phyloP scores from a whole-genome alignment of 169 alveolate genomes.

The Cryptosporidium muris region DNA sequence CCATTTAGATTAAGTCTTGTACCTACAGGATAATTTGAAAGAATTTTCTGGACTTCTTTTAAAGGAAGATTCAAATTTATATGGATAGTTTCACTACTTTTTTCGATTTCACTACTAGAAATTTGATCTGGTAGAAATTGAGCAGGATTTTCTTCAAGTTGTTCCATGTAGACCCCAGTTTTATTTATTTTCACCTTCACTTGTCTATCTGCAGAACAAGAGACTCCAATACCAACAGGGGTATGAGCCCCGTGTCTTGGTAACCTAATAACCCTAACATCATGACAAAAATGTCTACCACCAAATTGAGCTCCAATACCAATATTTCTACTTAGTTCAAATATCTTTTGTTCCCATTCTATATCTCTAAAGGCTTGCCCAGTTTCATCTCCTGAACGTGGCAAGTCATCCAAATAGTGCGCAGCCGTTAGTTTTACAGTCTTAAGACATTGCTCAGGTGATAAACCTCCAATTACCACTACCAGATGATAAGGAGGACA shows the following conservation, averaged over 20 bases:
- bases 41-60: no score
- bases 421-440: constrained; percentile 87
- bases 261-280: constrained; percentile 86
- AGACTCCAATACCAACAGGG: constrained; percentile 90
- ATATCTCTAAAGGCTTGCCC: constrained; percentile 87
- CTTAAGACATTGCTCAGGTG: constrained; percentile 88
- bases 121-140: no score
- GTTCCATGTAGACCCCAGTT: constrained; percentile 76
- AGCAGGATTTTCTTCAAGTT: no score
- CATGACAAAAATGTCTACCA: constrained; percentile 89
- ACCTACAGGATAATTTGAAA: constrained; percentile 75
- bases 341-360: constrained; percentile 75
- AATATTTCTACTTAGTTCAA: constrained; percentile 72
- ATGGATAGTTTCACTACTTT: no score
- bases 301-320: constrained; percentile 93
- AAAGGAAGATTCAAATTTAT: no score
- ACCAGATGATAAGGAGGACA: constrained; percentile 92
- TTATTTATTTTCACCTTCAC: constrained; percentile 78
- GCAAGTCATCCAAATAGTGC: constrained; percentile 83
- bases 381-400: constrained; percentile 79
- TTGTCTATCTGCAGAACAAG: constrained; percentile 91
- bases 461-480: constrained; percentile 85
- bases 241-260: constrained; percentile 91
- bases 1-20: constrained; percentile 83
- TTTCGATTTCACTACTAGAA: no score